These are phyloP conservation scores for Phylloporus sp. DNA, from an alignment of 768 basidiomycete species.

Conservation along the genomic window DNA sequence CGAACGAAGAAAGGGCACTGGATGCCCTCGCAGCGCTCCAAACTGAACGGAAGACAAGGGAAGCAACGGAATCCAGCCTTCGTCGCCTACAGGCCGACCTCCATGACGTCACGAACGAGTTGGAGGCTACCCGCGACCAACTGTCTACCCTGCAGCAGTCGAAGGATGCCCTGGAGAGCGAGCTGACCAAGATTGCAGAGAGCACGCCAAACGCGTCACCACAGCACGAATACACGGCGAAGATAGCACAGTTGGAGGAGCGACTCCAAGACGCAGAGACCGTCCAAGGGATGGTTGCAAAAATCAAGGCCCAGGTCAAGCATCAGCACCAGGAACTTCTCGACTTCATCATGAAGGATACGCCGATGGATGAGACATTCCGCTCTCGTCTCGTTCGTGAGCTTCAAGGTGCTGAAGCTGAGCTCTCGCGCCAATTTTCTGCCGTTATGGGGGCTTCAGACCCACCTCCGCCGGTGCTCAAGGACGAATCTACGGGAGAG, in stretches of 20 bases:
- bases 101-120: constrained; percentile 50
- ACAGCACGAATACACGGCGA: constrained; percentile 60
- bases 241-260: constrained; percentile 59
- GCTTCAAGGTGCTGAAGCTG: constrained; percentile 56
- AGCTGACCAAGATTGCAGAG: constrained; percentile 62
- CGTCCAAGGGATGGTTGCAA: constrained; percentile 44
- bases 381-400: constrained; percentile 59
- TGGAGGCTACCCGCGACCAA: constrained; percentile 52
- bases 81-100: constrained; percentile 62
- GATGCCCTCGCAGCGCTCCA: constrained; percentile 60
- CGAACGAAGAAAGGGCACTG: constrained; percentile 57
- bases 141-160: constrained; percentile 52
- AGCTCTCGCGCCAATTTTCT: constrained; percentile 21
- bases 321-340: constrained; percentile 72
- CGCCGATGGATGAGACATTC: constrained; percentile 58
- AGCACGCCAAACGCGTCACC: constrained; percentile 58
- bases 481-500: constrained; percentile 42
- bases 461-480: constrained; percentile 40
- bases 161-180: constrained; percentile 62
- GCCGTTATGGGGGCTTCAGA: constrained; percentile 32
- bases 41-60: constrained; percentile 61
- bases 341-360: constrained; percentile 54
- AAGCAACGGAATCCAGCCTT: constrained; percentile 60
- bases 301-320: constrained; percentile 60
- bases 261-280: constrained; percentile 57